These are phyloP conservation scores for Biscogniauxia mediterranea DNA, from an alignment of 2,329 filamentous ascomycete genomes.

Conservation along the genomic window DNA sequence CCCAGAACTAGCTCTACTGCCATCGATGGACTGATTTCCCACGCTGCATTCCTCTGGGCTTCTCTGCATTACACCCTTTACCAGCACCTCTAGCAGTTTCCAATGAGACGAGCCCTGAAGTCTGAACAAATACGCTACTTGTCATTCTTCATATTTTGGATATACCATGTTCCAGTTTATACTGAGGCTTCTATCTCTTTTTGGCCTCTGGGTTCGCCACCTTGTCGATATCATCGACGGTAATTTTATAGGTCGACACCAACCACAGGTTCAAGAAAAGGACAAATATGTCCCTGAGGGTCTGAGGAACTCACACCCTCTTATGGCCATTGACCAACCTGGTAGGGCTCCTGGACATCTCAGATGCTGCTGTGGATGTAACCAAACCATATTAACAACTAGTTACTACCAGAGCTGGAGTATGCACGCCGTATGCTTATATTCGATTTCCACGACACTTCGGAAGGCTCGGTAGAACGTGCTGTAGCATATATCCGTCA, in stretches of 20 bases:
- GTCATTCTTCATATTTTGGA: background rate
- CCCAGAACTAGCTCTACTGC: too few relatives aligned
- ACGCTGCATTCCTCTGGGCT: background rate
- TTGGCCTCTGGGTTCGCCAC: background rate
- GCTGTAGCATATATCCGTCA: slow-evolving; percentile 4
- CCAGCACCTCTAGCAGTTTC: background rate
- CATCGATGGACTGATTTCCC: background rate
- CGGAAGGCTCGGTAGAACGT: background rate
- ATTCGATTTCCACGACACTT: slow-evolving; percentile 15
- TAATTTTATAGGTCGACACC: background rate
- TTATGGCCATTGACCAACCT: background rate
- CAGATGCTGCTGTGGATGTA: background rate
- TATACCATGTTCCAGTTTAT: background rate
- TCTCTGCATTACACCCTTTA: background rate
- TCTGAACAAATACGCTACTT: background rate
- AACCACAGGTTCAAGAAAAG: background rate
- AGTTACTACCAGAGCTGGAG: slow-evolving; percentile 4
- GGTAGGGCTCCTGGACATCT: background rate
- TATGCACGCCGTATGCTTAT: slow-evolving; percentile 18
- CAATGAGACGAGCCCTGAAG: too few relatives aligned
- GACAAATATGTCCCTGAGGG: background rate
- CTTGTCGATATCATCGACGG: background rate
- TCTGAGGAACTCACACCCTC: background rate
- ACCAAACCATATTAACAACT: background rate
- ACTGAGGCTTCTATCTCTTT: background rate